Conservation (phyloP, 2,329 filamentous ascomycete species). For the Pseudocercospora ulei region DNA sequence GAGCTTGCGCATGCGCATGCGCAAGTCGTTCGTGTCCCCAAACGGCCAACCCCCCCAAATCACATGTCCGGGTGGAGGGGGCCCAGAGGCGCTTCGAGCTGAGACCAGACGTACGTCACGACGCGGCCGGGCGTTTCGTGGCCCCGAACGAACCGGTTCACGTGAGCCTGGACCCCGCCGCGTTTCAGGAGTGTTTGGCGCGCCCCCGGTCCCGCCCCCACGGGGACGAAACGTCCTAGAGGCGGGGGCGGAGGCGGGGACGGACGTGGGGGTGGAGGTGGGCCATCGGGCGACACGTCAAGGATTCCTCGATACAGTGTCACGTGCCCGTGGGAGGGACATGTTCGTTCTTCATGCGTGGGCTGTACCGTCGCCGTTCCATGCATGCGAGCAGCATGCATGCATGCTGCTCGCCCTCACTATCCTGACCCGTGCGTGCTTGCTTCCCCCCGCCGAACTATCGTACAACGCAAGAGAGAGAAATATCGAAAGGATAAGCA, state of each 20-base stretch:
- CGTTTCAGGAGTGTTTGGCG: background rate
- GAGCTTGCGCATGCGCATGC: no score
- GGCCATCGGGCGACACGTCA: background rate
- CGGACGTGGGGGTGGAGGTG: background rate
- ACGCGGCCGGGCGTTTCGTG: no score
- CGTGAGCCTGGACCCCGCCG: constrained; percentile 1
- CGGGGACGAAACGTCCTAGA: background rate
- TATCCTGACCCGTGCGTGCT: background rate
- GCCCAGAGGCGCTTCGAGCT: no score
- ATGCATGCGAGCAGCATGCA: no score
- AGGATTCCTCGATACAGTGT: background rate
- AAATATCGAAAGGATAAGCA: background rate
- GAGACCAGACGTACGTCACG: no score
- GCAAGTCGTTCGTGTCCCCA: no score
- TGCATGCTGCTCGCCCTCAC: no score
- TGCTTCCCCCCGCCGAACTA: background rate
- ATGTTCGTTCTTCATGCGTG: background rate
- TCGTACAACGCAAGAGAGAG: background rate
- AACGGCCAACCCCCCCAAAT: no score
- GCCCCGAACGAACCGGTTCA: no score
- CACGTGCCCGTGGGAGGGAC: background rate
- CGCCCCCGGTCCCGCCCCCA: constrained; percentile 3
- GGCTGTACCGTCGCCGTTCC: background rate
- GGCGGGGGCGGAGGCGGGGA: no score
- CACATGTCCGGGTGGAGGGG: no score